Base-by-base conservation (phyloP, 257 asterid genomes). In the Fraxinus pennsylvanica region DNA sequence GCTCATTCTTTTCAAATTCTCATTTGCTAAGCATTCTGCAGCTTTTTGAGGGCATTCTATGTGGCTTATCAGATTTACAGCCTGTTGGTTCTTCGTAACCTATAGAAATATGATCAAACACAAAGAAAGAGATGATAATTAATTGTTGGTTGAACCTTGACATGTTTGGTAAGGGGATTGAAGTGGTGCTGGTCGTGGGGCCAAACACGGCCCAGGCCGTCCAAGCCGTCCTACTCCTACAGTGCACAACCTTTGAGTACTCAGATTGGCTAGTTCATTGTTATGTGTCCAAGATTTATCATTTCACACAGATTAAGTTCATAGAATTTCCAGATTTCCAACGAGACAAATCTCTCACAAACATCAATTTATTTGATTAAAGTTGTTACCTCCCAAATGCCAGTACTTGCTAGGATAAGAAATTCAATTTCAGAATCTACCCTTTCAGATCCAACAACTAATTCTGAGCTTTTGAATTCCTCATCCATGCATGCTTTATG, bases 21-120 rank as follows among this genome's bases (percentile, higher is more conserved):
- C 93, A 54, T 81, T 86, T 15, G 92, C 92, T 77, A 91, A 85
- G 61, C 91, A 87, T 68, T 89, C 89, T 22, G 93, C 91, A 71
- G 96, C 93, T 74, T 83, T 87, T 76, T 89, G 88, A 27, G 93
- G 89, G 67, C 86, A 81, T 47, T 85, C 92, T 19, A 91, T 82
- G 82, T 89, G 93, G 79, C 90, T 80, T 14, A 91, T 88, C 74
- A 91, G 88, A 87, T 83, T 84, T 77, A 87, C 89, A 14, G 96
- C 93, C 87, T 89, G 91, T 81, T 89, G 91, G 65, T 86, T 85
- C 82, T 77, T 81, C 93, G 86, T 85, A 33, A 86, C 93, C 96
- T 90, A 78, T 6, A 33, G 33, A 45, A 52, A 69, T 57, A 69
- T 45, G 22, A 72, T 59, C 41, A 29, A 59, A 61, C 12, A 15